Percentiles rank a stretch among this genome's conserved stretches.
These are phyloP conservation scores for Phtheirospermum japonicum DNA, from an alignment of 257 asterid species.

Conservation along the genomic window DNA sequence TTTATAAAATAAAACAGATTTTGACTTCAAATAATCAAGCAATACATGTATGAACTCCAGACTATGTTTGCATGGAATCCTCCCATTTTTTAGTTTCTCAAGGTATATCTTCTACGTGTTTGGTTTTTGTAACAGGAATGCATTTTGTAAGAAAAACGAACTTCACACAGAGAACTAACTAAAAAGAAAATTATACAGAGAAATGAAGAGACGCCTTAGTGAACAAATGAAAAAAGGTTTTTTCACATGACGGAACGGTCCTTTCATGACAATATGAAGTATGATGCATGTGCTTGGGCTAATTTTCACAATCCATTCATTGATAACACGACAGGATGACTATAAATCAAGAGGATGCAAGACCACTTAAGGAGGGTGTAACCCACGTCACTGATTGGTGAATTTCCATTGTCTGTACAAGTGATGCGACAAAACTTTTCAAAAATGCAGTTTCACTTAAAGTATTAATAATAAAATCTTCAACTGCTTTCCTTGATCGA, in stretches of 20 bases:
- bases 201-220: conserved; percentile 52
- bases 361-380: conserved; percentile 88
- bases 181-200: conserved; percentile 21
- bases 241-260: conserved; percentile 66
- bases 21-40: conserved; percentile 59
- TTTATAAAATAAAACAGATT: conserved; percentile 48
- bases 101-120: conserved; percentile 55
- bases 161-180: conserved; percentile 17
- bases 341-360: conserved; percentile 62
- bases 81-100: conserved; percentile 72
- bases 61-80: conserved; percentile 69
- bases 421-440: conserved; percentile 85
- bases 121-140: conserved; percentile 58
- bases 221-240: conserved; percentile 53
- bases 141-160: conserved; percentile 27
- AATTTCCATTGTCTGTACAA: conserved; percentile 91
- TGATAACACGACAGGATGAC: conserved; percentile 65
- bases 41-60: conserved; percentile 60
- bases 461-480: conserved; percentile 62
- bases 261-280: conserved; percentile 65
- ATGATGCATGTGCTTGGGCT: conserved; percentile 76
- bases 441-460: conserved; percentile 51
- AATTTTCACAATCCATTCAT: conserved; percentile 77
- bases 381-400: conserved; percentile 60
- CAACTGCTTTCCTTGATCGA: conserved; percentile 82